A percentile compares a stretch with the other conserved stretches of the same genome.
Conservation (phyloP, 169 alveolate genomes). For the Cryptosporidium tyzzeri region DNA sequence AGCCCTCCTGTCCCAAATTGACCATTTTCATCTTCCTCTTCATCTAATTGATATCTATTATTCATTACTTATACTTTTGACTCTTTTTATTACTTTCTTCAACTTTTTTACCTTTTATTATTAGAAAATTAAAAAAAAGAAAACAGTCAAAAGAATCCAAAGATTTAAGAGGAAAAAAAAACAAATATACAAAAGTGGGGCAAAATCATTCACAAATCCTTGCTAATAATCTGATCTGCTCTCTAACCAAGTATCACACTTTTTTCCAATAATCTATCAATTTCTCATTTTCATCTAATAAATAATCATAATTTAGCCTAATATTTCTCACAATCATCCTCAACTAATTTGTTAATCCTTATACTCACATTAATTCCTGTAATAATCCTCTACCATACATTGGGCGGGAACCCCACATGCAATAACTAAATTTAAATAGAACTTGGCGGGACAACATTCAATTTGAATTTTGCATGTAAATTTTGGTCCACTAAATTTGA, state of each 20-base stretch:
- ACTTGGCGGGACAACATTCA: too few species aligned
- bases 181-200: slow-evolving; percentile 5
- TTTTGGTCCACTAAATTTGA: not conserved
- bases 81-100: not conserved
- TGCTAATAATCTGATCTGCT: not conserved
- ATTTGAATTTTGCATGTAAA: not conserved
- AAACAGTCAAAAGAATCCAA: too few species aligned
- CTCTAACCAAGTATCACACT: not conserved
- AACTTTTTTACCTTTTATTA: not conserved
- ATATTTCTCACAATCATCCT: not conserved
- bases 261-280: not conserved
- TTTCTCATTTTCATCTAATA: not conserved
- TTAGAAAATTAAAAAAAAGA: not conserved
- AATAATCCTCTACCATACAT: not conserved
- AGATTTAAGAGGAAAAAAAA: not conserved
- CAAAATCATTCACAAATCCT: slow-evolving; percentile 7
- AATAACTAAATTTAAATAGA: too few species aligned
- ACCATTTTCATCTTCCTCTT: not conserved
- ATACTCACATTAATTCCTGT: too few species aligned
- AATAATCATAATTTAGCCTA: too few species aligned
- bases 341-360: not conserved
- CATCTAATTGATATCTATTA: not conserved
- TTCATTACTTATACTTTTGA: not conserved
- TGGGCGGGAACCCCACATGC: not conserved
- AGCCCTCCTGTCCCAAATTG: not conserved